phyloP scores from a whole-genome alignment of 805 yeast species.

The Metschnikowia kofuensis region DNA sequence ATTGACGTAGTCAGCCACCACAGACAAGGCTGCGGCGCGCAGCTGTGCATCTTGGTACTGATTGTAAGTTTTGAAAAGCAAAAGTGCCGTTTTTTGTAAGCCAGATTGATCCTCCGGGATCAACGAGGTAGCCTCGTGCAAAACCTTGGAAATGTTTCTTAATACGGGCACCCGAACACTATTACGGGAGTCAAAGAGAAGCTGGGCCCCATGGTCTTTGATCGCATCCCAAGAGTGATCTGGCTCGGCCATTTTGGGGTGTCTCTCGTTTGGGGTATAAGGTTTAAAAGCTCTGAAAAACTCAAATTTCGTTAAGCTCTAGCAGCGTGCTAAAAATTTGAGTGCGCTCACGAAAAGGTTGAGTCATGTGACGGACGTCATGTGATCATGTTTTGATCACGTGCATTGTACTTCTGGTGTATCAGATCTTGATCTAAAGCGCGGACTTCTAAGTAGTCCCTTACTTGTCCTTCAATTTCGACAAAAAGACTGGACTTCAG shows the following conservation, averaged over 20 bases:
- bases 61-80: constrained; percentile 46
- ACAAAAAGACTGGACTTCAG: too few relatives aligned
- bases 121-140: constrained; percentile 8
- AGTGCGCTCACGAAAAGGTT: neutral
- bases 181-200: constrained; percentile 34
- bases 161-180: constrained; percentile 35
- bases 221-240: constrained; percentile 10
- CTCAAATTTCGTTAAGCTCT: too few relatives aligned
- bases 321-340: neutral
- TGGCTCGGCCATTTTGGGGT: constrained; percentile 3
- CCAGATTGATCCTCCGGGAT: constrained; percentile 12
- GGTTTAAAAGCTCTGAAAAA: neutral
- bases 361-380: neutral
- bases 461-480: too few relatives aligned
- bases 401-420: neutral
- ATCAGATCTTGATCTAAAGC: neutral
- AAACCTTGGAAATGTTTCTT: constrained; percentile 24
- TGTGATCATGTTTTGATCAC: neutral
- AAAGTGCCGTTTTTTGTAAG: constrained; percentile 21
- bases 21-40: constrained; percentile 38
- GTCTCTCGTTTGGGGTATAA: neutral
- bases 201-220: constrained; percentile 20
- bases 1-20: constrained; percentile 36
- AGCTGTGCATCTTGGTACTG: constrained; percentile 52
- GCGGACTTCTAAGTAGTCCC: neutral